Percentiles rank a stretch among this genome's conserved stretches.
Evolutionary conservation across 352 stramenopile species (phyloP).

Genomic region (Phytophthora niederhauseri): DNA sequence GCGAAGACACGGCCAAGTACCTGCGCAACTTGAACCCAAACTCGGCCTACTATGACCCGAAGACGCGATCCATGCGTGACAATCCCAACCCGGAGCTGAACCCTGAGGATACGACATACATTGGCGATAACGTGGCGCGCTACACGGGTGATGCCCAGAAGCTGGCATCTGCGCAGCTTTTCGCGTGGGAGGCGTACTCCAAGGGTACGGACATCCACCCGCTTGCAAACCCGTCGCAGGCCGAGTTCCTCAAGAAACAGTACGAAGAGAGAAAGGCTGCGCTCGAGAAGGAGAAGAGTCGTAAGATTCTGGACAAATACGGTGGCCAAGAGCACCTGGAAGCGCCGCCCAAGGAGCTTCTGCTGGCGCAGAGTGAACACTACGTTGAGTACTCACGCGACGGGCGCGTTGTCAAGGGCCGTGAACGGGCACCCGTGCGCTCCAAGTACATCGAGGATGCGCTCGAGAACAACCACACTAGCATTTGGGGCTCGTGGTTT

Average conservation of each 20-base stretch:
- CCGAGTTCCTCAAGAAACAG: constrained; percentile 97
- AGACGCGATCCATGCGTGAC: constrained; percentile 98
- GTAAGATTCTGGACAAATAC: constrained; percentile 96
- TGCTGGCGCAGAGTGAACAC: constrained; percentile 89
- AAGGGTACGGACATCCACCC: constrained; percentile 95
- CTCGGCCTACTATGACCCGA: constrained; percentile 99
- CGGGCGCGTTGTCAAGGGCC: constrained; percentile 86
- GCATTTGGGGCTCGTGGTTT: constrained; percentile 99
- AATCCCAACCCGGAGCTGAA: constrained; percentile 97
- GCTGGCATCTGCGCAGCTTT: constrained; percentile 95
- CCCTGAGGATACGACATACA: constrained; percentile 93
- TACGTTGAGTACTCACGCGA: constrained; percentile 96
- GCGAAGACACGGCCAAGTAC: constrained; percentile 99
- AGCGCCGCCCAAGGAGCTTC: constrained; percentile 76
- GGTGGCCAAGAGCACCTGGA: constrained; percentile 93
- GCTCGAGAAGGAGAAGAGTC: constrained; percentile 69
- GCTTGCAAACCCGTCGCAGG: constrained; percentile 96
- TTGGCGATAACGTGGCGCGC: constrained; percentile 96
- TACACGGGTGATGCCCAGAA: constrained; percentile 94
- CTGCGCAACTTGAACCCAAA: constrained; percentile 98
- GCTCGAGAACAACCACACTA: constrained; percentile 96
- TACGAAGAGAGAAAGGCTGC: constrained; percentile 80
- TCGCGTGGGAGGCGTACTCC: constrained; percentile 95
- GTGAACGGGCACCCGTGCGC: constrained; percentile 79
- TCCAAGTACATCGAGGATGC: constrained; percentile 99